Percentiles rank a stretch among this genome's conserved stretches.
phyloP scores from a whole-genome alignment of 441 rosid species.

The Codiaeum variegatum region DNA sequence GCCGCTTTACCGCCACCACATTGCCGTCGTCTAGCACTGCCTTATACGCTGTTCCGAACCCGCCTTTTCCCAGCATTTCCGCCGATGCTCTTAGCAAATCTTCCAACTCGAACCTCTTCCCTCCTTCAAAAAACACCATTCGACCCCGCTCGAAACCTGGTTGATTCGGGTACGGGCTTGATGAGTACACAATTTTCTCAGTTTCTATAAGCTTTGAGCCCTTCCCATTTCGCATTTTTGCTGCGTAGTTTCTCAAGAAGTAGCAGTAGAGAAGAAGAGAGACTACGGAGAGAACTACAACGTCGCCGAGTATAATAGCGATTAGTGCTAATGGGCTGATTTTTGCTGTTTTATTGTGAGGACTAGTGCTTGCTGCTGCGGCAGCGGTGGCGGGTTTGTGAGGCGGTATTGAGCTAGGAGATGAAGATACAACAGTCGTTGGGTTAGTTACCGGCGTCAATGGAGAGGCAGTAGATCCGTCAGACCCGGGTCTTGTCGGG shows the following conservation, averaged over 20 bases:
- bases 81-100: conserved; percentile 94
- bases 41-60: conserved; percentile 92
- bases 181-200: conserved; percentile 39
- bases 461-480: conserved; percentile 46
- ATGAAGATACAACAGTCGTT: conserved; percentile 46
- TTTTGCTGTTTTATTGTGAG: conserved; percentile 26
- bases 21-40: conserved; percentile 70
- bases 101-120: conserved; percentile 70
- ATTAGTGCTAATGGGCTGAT: conserved; percentile 56
- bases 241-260: conserved; percentile 39
- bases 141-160: conserved; percentile 43
- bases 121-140: conserved; percentile 68
- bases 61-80: conserved; percentile 94
- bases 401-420: conserved; percentile 40
- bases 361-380: background rate
- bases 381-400: conserved; percentile 15
- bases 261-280: conserved; percentile 46
- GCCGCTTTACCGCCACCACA: conserved; percentile 89
- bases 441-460: conserved; percentile 31
- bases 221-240: conserved; percentile 47
- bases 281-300: conserved; percentile 35
- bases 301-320: conserved; percentile 67
- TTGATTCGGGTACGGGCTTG: conserved; percentile 42
- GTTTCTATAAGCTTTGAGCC: conserved; percentile 41
- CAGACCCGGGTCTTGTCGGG: conserved; percentile 36